Base-by-base conservation (phyloP, 2,329 filamentous ascomycete species). In the Alternaria angustiovoidea region DNA sequence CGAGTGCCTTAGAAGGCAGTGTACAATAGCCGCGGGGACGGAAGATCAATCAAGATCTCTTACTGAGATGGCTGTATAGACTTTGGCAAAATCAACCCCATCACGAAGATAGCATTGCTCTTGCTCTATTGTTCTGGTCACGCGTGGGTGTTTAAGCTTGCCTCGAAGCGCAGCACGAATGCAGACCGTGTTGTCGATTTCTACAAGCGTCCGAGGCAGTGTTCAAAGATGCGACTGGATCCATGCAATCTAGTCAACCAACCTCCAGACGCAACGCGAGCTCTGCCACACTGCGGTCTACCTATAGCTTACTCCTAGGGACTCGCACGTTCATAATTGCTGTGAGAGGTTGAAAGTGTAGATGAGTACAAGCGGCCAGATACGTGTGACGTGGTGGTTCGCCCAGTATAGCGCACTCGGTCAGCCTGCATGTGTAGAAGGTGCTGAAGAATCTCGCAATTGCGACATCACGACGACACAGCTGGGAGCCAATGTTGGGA, bases 1-100 rank as follows among this genome's bases (percentile, higher is more conserved):
- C 51, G 64, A 67, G 65, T 59, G 63, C 48, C 56, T 67, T 65
- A 63, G 66, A 62, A 66, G 66, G 62, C 72, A 69, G 66, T 78
- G 76, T 78, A 77, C 72, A 74, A 73, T 76, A 78, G 65, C 69
- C 71, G 67, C 71, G 66, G 61, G 51, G 49, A 59, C 64, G 66
- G 58, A 60, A 61, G 53, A 49, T 43, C 38, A 51, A 48, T 43
- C 24, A 41, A 65, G 36, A 58, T 58, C 51, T 63, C 60, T 51
- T 55, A 54, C 55, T 54, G 63, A 67, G 66, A 68, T 63, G 67
- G 66, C 67, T 75, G 71, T 77, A 73, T 77, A 76, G 75, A 78
- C 65, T 64, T 65, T 49, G 59, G 57, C 61, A 65, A 36, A 69
- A 66, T 59, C 62, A 64, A 63, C 47, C 58, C 63, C 53, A 58